Conservation (phyloP, 208 protist genomes). For the Crithidia brevicula region DNA sequence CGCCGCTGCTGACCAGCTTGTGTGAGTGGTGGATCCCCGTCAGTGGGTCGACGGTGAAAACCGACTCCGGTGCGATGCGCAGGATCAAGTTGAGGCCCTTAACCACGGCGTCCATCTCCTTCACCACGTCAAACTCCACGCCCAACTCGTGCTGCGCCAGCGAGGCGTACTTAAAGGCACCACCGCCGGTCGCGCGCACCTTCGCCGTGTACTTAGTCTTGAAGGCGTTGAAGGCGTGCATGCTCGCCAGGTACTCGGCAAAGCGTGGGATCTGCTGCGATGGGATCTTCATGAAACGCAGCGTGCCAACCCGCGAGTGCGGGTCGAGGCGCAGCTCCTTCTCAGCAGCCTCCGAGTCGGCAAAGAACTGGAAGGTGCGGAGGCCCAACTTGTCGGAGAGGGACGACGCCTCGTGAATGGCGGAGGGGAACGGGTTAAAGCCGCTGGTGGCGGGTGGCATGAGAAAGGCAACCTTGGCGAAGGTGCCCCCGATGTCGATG, state of each 20-base stretch:
- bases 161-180: conserved; percentile 87
- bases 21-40: conserved; percentile 73
- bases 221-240: conserved; percentile 44
- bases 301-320: conserved; percentile 57
- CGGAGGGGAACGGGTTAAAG: conserved; percentile 32
- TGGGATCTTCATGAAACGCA: conserved; percentile 86
- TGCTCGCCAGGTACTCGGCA: conserved; percentile 53
- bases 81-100: conserved; percentile 89
- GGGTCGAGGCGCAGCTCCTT: conserved; percentile 38
- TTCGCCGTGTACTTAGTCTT: conserved; percentile 39
- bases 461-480: conserved; percentile 89
- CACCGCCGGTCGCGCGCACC: conserved; percentile 89
- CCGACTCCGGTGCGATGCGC: conserved; percentile 60
- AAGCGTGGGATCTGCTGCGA: conserved; percentile 84
- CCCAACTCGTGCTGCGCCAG: conserved; percentile 54
- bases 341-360: conserved; percentile 39
- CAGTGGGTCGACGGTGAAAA: conserved; percentile 83
- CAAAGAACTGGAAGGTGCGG: conserved; percentile 71
- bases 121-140: conserved; percentile 79
- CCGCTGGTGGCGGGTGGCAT: conserved; percentile 45
- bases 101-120: conserved; percentile 91
- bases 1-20: conserved; percentile 49
- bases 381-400: conserved; percentile 68
- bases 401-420: conserved; percentile 75
- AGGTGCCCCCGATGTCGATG: conserved; percentile 92